phyloP scores from a whole-genome alignment of 148 eudicot species.

The Nepenthes gracilis region DNA sequence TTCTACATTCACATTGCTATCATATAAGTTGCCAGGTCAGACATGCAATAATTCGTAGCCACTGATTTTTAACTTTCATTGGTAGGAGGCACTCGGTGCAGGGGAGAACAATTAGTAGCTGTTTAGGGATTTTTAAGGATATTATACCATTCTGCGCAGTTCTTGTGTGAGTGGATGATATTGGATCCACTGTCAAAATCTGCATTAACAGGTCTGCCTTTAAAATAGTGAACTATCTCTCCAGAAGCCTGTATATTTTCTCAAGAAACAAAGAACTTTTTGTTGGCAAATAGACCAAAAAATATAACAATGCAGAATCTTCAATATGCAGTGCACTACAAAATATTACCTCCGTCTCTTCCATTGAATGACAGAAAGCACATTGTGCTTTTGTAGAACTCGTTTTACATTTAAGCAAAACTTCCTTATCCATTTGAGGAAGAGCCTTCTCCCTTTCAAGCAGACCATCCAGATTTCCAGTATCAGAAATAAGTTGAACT shows the following conservation, averaged over 20 bases:
- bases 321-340: background rate
- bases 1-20: background rate
- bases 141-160: constrained; percentile 76
- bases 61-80: too few species aligned
- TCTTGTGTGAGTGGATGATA: constrained; percentile 61
- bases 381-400: constrained; percentile 23
- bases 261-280: background rate
- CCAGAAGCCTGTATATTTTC: constrained; percentile 60
- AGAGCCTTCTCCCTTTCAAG: constrained; percentile 7
- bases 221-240: constrained; percentile 51
- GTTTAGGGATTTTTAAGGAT: background rate
- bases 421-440: constrained; percentile 8
- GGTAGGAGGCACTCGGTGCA: too few species aligned
- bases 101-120: too few species aligned
- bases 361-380: constrained; percentile 69
- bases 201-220: constrained; percentile 54
- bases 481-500: constrained; percentile 3
- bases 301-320: background rate
- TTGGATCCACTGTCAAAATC: constrained; percentile 30
- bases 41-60: too few species aligned
- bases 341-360: constrained; percentile 52
- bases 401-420: constrained; percentile 40
- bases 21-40: too few species aligned
- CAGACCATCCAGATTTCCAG: background rate
- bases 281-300: constrained; percentile 1